These are phyloP conservation scores for Fusarium denticulatum DNA, from an alignment of 2,329 filamentous ascomycete species.

Conservation along the genomic window DNA sequence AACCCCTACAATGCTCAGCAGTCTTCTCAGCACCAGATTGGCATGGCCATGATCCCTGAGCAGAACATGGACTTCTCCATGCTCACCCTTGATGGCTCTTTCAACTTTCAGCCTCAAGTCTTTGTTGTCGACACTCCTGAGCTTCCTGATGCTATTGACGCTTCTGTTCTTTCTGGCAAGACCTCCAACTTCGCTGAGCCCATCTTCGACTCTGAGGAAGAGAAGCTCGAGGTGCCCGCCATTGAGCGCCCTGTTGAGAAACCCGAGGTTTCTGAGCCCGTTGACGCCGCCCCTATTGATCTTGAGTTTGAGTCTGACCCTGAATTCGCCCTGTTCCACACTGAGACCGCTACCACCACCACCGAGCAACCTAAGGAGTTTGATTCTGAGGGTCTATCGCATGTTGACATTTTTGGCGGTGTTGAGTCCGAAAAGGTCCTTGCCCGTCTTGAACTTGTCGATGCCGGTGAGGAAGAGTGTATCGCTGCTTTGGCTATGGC, in stretches of 20 bases:
- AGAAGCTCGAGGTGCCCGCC: slow-evolving; percentile 66
- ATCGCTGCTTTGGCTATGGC: slow-evolving; percentile 57
- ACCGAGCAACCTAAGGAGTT: slow-evolving; percentile 49
- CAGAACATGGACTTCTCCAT: slow-evolving; percentile 78
- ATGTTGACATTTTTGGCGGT: slow-evolving; percentile 60
- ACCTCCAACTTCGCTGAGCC: slow-evolving; percentile 63
- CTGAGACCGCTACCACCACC: slow-evolving; percentile 46
- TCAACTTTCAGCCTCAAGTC: slow-evolving; percentile 74
- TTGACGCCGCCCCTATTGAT: slow-evolving; percentile 51
- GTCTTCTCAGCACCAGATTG: slow-evolving; percentile 73
- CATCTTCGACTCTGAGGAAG: slow-evolving; percentile 56
- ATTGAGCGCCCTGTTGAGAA: slow-evolving; percentile 60
- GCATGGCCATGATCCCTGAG: slow-evolving; percentile 86
- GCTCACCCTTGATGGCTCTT: slow-evolving; percentile 68
- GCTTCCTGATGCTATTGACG: slow-evolving; percentile 68
- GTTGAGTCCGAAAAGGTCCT: slow-evolving; percentile 72
- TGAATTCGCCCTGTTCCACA: slow-evolving; percentile 69
- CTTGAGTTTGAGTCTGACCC: slow-evolving; percentile 71
- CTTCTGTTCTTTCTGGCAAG: slow-evolving; percentile 77
- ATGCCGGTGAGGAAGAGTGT: slow-evolving; percentile 62
- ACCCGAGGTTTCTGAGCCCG: slow-evolving; percentile 43
- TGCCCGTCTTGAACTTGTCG: slow-evolving; percentile 71
- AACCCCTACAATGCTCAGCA: slow-evolving; percentile 68
- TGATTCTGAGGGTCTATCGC: slow-evolving; percentile 54
- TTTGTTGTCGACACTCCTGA: slow-evolving; percentile 80